Base-by-base conservation (phyloP, 208 protist species). In the Wallacemonas sp. region DNA sequence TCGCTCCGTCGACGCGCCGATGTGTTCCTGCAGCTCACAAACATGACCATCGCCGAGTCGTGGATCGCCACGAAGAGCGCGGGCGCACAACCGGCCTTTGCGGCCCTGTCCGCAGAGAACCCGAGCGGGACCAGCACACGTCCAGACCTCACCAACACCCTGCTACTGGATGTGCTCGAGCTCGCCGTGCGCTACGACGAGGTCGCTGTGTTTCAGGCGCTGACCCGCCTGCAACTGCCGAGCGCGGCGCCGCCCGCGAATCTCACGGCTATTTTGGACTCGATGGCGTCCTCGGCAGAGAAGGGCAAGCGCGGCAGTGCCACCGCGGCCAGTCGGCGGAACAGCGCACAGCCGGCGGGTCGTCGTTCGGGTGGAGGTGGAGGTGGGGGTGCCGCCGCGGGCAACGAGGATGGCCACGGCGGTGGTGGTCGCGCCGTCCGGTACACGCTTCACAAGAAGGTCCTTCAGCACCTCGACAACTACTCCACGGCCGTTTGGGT, bases 111-210 rank as follows among this genome's bases (percentile, higher is more conserved):
- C 10, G 25, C 44, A 11, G 26, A n/a, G 1, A n/a, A 61, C 4
- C n/a, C 2, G 23, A 42, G 33, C 31, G 57, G 44, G 31, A 20
- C 3, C 16, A 10, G 22, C 2, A 39, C 52, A n/a, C 20, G 57
- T 11, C 52, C 61, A 14, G 71, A 75, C 16, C 54, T 79, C 16
- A 50, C 52, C 1, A 69, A 74, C 26, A 87, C 82, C 18, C 55
- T 87, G 55, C 70, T 87, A 55, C 65, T 80, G 49, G 88, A 91
- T 63, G 74, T 86, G 5, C 61, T 91, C 38, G 88, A 94, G 67
- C 74, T 94, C 1, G 67, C 84, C 5, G 82, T 91, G 16, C 84
- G 88, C 50, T 94, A 81, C 80, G 88, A 94, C 57, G 77, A 91
- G 57, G 75, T 76, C 29, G 41, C 75, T 26, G 71, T 88, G 3